Evolutionary conservation across 2,329 filamentous ascomycete genomes (phyloP).

Genomic region (Mariannaea sp.): DNA sequence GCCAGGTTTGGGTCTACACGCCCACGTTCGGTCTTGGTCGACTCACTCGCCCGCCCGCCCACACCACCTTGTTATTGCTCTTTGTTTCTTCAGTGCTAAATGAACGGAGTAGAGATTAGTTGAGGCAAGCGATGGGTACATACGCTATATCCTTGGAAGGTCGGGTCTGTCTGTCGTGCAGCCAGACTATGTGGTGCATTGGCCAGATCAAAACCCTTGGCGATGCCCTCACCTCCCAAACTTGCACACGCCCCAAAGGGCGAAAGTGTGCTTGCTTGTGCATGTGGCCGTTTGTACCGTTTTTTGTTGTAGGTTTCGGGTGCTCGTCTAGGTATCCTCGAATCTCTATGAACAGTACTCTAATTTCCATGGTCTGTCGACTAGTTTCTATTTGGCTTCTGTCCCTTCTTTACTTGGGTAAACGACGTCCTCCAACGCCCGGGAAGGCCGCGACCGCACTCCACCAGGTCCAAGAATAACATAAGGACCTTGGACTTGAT

Average conservation of each 20-base stretch:
- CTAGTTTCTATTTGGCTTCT: neutral
- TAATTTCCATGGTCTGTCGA: conserved; percentile 23
- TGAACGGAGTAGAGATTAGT: conserved; percentile 27
- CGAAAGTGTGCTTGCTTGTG: conserved; percentile 23
- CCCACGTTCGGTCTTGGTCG: conserved; percentile 31
- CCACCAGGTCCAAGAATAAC: conserved; percentile 7
- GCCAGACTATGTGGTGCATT: conserved; percentile 37
- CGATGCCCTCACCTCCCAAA: conserved; percentile 30
- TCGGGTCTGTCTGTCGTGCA: conserved; percentile 34
- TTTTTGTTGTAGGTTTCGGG: conserved; percentile 35
- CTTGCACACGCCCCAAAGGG: neutral
- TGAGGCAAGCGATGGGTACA: no score
- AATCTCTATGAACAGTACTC: conserved; percentile 19
- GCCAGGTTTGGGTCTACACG: conserved; percentile 37
- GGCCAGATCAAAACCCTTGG: conserved; percentile 36
- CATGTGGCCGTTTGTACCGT: conserved; percentile 34
- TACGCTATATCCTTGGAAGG: conserved; percentile 37
- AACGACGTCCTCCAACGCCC: conserved; percentile 6
- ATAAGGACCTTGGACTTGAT: conserved; percentile 8
- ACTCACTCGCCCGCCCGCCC: conserved; percentile 38
- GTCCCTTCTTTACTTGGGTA: neutral
- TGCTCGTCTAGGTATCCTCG: conserved; percentile 29
- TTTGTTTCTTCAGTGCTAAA: conserved; percentile 36
- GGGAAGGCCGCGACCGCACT: conserved; percentile 6
- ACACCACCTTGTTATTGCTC: conserved; percentile 31